Conservation (phyloP, 2,329 filamentous ascomycete genomes). For the Exophiala calicioides region DNA sequence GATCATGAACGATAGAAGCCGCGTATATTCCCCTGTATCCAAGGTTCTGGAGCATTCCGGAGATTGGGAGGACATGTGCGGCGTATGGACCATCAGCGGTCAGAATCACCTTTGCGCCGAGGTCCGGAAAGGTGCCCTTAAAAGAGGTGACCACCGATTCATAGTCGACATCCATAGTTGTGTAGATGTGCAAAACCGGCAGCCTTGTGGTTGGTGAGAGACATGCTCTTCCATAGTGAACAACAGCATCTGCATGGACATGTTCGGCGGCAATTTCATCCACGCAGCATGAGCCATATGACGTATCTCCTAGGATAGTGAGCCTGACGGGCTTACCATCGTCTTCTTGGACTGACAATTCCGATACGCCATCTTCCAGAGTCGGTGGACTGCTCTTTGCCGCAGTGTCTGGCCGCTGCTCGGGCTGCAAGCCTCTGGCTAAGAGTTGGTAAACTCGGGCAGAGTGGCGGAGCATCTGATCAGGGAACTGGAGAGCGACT, state of each 20-base stretch:
- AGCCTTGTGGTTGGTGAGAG: conserved; percentile 84
- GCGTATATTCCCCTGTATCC: conserved; percentile 73
- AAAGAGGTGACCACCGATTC: conserved; percentile 63
- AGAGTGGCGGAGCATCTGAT: conserved; percentile 85
- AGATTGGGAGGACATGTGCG: conserved; percentile 66
- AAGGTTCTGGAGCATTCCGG: conserved; percentile 53
- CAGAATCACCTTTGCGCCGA: conserved; percentile 66
- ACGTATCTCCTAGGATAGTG: conserved; percentile 91
- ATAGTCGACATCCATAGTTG: conserved; percentile 67
- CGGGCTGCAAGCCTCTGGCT: conserved; percentile 54
- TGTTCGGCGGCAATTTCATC: conserved; percentile 97
- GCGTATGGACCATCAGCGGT: conserved; percentile 90
- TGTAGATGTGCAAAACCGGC: conserved; percentile 90
- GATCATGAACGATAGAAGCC: conserved; percentile 74
- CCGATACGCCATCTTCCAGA: conserved; percentile 8
- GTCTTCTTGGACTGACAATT: conserved; percentile 8
- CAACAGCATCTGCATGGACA: conserved; percentile 81
- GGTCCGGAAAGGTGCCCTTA: conserved; percentile 66
- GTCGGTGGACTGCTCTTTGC: not conserved
- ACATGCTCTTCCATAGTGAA: conserved; percentile 92
- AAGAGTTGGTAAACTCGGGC: conserved; percentile 74
- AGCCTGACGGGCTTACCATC: conserved; percentile 49
- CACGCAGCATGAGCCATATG: conserved; percentile 94
- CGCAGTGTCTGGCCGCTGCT: conserved; percentile 29
- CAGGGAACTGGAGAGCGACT: conserved; percentile 92